Percentiles rank a stretch among this genome's conserved stretches.
These are phyloP conservation scores for Trichomonas gallinae DNA, from an alignment of 208 protist genomes.

Conservation along the genomic window DNA sequence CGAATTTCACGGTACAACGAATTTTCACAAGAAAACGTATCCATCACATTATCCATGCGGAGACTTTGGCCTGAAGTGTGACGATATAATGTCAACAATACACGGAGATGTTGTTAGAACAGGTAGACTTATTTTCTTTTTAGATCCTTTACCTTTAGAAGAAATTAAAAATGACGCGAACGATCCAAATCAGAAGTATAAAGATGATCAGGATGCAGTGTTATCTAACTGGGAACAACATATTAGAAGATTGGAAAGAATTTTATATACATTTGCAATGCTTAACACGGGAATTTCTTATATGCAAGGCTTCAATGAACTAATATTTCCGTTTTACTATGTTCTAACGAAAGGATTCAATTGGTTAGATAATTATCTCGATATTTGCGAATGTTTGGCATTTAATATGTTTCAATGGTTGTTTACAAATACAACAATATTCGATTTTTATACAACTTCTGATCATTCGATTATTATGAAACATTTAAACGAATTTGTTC, in stretches of 20 bases:
- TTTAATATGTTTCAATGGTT: background rate
- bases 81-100: background rate
- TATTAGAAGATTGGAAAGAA: background rate
- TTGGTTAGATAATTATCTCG: background rate
- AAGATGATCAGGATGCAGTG: background rate
- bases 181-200: no score
- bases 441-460: background rate
- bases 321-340: background rate
- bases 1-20: no score
- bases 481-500: background rate
- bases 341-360: background rate
- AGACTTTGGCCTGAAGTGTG: no score
- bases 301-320: constrained; percentile 9
- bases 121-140: background rate
- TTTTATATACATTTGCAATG: background rate
- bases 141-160: background rate
- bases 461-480: background rate
- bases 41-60: no score
- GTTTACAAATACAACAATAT: background rate
- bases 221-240: background rate
- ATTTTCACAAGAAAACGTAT: no score
- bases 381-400: background rate
- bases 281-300: background rate
- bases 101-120: background rate
- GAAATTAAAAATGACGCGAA: no score